These are phyloP conservation scores for Flueggea neowawraea DNA, from an alignment of 441 rosid species.

Conservation along the genomic window DNA sequence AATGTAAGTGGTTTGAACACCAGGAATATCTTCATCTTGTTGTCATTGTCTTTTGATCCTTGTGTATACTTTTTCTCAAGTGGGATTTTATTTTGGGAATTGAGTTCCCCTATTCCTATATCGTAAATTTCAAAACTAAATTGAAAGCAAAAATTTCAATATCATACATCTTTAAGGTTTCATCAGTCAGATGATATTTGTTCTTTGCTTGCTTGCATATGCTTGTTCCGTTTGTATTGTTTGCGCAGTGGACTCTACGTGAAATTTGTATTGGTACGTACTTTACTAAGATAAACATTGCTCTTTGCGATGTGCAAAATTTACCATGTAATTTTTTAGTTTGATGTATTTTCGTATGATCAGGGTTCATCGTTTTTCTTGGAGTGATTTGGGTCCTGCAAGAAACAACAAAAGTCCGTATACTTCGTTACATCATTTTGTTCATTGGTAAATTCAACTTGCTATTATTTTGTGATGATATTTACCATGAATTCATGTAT, in stretches of 20 bases:
- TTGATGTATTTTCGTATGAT: slow-evolving; percentile 7
- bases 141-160: too few species aligned
- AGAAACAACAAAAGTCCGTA: slow-evolving; percentile 61
- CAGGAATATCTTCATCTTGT: neutral
- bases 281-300: slow-evolving; percentile 9
- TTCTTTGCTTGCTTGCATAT: neutral
- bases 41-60: too few species aligned
- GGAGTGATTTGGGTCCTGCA: slow-evolving; percentile 81
- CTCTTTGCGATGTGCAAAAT: slow-evolving; percentile 1
- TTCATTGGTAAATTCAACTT: slow-evolving; percentile 62
- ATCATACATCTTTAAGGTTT: neutral
- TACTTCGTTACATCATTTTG: slow-evolving; percentile 82
- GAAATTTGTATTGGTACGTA: slow-evolving; percentile 83
- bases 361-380: slow-evolving; percentile 83
- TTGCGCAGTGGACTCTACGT: slow-evolving; percentile 87
- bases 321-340: slow-evolving; percentile 1
- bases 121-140: too few species aligned
- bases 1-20: slow-evolving; percentile 49
- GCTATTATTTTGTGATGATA: neutral
- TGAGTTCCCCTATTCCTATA: too few species aligned
- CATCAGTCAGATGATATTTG: slow-evolving; percentile 1
- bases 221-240: slow-evolving; percentile 8
- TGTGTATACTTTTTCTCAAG: too few species aligned
- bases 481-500: too few species aligned
- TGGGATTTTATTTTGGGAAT: too few species aligned